phyloP scores from a whole-genome alignment of 345 rosid genomes.

The Pistacia vera region DNA sequence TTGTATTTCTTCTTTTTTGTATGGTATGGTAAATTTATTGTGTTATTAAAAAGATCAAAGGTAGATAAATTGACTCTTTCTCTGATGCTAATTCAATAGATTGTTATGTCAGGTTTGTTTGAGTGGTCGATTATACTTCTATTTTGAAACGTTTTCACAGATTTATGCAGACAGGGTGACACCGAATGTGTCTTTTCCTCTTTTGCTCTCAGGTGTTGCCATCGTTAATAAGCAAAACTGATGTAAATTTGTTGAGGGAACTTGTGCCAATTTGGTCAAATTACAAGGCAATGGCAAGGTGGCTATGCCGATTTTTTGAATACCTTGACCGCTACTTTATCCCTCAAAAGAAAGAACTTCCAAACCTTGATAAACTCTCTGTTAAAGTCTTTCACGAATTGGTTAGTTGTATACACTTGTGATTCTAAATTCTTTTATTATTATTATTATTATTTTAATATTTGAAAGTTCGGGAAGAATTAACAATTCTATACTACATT shows the following conservation, averaged over 20 bases:
- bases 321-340: slow-evolving; percentile 31
- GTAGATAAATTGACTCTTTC: not conserved
- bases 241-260: slow-evolving; percentile 27
- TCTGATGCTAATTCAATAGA: not conserved
- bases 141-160: not conserved
- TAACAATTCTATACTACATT: slow-evolving; percentile 7
- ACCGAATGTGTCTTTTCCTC: not conserved
- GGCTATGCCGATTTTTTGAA: slow-evolving; percentile 35
- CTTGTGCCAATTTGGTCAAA: slow-evolving; percentile 31
- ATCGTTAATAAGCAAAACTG: slow-evolving; percentile 19
- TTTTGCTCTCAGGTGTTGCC: slow-evolving; percentile 23
- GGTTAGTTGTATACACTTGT: slow-evolving; percentile 20
- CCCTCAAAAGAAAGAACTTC: slow-evolving; percentile 5
- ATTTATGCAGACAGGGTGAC: not conserved
- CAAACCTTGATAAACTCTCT: slow-evolving; percentile 17
- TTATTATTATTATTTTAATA: too few species aligned
- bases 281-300: slow-evolving; percentile 34
- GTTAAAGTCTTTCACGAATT: slow-evolving; percentile 20
- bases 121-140: not conserved
- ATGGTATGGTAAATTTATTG: not conserved
- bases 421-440: not conserved
- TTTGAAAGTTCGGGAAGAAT: not conserved
- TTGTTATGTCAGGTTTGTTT: not conserved
- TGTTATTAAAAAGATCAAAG: not conserved
- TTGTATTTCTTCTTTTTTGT: not conserved